Conservation (phyloP, 805 yeast species). For the Saccharomycopsis fermentans region DNA sequence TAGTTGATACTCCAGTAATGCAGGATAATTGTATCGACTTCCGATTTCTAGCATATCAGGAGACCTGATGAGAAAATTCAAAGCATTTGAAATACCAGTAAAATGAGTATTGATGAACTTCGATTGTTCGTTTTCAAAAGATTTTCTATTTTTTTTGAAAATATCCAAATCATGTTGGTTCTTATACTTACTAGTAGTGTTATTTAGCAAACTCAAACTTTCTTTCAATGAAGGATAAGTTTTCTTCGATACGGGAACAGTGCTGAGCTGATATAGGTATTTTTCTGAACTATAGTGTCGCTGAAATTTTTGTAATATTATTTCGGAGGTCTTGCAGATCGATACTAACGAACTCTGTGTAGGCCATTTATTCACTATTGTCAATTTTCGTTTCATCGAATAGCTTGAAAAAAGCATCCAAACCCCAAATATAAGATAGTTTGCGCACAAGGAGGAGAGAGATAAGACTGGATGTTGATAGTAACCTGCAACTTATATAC, state of each 20-base stretch:
- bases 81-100: slow-evolving; percentile 2
- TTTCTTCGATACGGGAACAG: not conserved
- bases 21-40: not conserved
- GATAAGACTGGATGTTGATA: too few relatives aligned
- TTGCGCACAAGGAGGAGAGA: too few relatives aligned
- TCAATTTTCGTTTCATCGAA: not conserved
- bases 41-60: not conserved
- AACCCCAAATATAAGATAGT: too few relatives aligned
- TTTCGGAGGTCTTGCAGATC: too few relatives aligned
- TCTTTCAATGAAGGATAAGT: not conserved
- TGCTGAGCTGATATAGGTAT: not conserved
- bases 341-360: too few relatives aligned
- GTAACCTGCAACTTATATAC: too few relatives aligned
- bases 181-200: not conserved
- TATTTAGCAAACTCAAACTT: not conserved
- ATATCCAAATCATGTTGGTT: not conserved
- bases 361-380: too few relatives aligned
- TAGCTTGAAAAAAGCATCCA: not conserved
- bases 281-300: not conserved
- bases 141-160: not conserved
- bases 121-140: slow-evolving; percentile 1
- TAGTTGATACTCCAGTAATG: slow-evolving; percentile 4
- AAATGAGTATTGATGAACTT: slow-evolving; percentile 10
- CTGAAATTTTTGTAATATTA: not conserved
- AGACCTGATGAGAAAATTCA: not conserved